A percentile compares a stretch with the other conserved stretches of the same genome.
Conservation (phyloP, 805 yeast species). For the Saccharomyces jurei region DNA sequence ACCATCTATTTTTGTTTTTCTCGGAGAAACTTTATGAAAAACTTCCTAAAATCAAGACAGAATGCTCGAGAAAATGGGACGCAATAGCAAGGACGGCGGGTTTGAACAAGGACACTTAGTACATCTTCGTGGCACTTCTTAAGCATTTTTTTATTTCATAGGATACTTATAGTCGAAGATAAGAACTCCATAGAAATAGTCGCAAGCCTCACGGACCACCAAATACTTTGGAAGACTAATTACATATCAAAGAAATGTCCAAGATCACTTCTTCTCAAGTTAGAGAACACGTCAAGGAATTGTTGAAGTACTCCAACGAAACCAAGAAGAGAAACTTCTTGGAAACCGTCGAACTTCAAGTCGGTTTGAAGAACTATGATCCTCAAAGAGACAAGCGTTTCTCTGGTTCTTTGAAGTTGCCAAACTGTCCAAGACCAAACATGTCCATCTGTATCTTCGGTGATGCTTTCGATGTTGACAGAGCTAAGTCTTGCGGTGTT, state of each 20-base stretch:
- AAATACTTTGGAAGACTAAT: constrained; percentile 69
- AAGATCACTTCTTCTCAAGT: constrained; percentile 88
- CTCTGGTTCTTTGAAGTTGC: constrained; percentile 98
- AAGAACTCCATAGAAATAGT: constrained; percentile 19
- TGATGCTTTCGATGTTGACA: constrained; percentile 99
- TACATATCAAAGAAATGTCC: constrained; percentile 45
- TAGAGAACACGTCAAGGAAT: constrained; percentile 92
- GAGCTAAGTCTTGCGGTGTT: constrained; percentile 98
- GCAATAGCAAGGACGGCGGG: neutral
- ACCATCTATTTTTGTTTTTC: too few relatives aligned
- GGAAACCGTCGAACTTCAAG: constrained; percentile 99
- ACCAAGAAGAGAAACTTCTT: constrained; percentile 99
- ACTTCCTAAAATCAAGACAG: neutral
- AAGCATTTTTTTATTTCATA: neutral
- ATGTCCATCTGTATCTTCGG: constrained; percentile 99
- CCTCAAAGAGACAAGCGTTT: constrained; percentile 99
- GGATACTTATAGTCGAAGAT: neutral
- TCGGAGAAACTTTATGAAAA: too few relatives aligned
- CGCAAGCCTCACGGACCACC: constrained; percentile 49
- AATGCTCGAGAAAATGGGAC: neutral
- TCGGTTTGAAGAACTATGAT: constrained; percentile 99
- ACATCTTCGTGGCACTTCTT: neutral
- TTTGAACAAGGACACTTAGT: neutral
- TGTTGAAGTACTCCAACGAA: constrained; percentile 82
- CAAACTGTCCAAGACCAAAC: constrained; percentile 99